Evolutionary conservation across 352 stramenopile species (phyloP).

Genomic region (Phytophthora sp.): DNA sequence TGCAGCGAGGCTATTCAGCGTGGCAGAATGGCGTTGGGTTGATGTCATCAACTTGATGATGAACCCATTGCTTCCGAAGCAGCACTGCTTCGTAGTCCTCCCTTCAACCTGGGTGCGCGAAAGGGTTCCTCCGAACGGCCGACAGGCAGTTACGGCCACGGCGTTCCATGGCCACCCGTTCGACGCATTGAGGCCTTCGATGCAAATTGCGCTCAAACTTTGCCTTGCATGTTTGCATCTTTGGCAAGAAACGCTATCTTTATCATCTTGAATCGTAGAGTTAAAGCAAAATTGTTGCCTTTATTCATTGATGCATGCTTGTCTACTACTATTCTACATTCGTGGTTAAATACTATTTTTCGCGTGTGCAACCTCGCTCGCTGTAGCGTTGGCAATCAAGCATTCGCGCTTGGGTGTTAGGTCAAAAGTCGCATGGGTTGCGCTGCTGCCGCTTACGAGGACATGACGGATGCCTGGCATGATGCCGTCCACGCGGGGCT

Average conservation of each 20-base stretch:
- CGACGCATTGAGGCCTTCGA: too few relatives aligned
- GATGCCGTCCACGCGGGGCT: constrained; percentile 61
- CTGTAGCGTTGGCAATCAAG: not conserved
- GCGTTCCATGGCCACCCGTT: too few relatives aligned
- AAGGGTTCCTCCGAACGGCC: too few relatives aligned
- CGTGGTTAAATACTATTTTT: constrained; percentile 33
- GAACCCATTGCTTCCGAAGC: too few relatives aligned
- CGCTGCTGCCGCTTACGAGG: constrained; percentile 10
- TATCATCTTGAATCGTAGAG: too few relatives aligned
- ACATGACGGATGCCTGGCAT: constrained; percentile 19
- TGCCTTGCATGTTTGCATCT: not conserved
- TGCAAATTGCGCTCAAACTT: not conserved
- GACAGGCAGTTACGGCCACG: too few relatives aligned
- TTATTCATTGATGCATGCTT: constrained; percentile 15
- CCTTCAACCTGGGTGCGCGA: too few relatives aligned
- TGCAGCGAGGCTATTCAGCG: too few relatives aligned
- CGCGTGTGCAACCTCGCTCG: not conserved
- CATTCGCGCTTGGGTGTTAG: not conserved
- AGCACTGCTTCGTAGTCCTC: too few relatives aligned
- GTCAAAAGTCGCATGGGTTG: constrained; percentile 8
- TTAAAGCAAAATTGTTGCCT: constrained; percentile 14
- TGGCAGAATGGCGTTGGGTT: too few relatives aligned
- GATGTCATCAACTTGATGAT: too few relatives aligned
- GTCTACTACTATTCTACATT: constrained; percentile 28
- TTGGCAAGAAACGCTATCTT: too few relatives aligned